Evolutionary conservation across 352 stramenopile genomes (phyloP).

Genomic region (Chrysophaeum taylorii): DNA sequence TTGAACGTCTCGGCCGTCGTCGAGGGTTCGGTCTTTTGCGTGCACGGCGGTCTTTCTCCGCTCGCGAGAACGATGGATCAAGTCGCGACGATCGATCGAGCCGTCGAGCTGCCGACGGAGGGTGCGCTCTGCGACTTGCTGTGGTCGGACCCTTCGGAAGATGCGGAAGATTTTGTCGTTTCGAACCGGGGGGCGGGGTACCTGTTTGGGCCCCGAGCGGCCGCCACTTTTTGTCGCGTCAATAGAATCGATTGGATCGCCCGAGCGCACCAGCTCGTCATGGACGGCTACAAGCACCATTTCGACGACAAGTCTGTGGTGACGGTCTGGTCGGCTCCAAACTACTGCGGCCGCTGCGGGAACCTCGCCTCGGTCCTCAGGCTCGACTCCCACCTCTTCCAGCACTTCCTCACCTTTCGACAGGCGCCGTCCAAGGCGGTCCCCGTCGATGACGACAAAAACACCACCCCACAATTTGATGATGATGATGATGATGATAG

Average conservation of each 20-base stretch:
- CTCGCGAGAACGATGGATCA: conserved; percentile 85
- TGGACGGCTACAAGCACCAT: conserved; percentile 51
- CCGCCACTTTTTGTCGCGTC: background rate
- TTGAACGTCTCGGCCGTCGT: conserved; percentile 84
- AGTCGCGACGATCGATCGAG: conserved; percentile 87
- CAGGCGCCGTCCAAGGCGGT: no score
- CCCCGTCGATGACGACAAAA: no score
- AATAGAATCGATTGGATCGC: conserved; percentile 63
- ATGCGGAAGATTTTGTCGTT: conserved; percentile 30
- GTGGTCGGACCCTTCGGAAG: conserved; percentile 90
- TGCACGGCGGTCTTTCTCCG: conserved; percentile 86
- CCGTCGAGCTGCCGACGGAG: conserved; percentile 85
- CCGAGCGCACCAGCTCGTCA: conserved; percentile 71
- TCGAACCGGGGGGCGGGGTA: conserved; percentile 38
- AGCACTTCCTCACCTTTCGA: no score
- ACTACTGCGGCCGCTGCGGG: conserved; percentile 84
- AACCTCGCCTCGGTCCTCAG: no score
- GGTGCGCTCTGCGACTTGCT: conserved; percentile 94
- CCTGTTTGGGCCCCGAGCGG: conserved; percentile 63
- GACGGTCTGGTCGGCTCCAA: conserved; percentile 85
- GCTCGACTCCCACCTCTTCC: no score
- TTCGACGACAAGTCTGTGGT: conserved; percentile 48
- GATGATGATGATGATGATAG: no score
- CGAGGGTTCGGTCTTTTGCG: conserved; percentile 69
- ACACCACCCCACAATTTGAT: no score